Conservation (phyloP, 2,329 filamentous ascomycete genomes). For the Aspergillus ochraceoroseus region DNA sequence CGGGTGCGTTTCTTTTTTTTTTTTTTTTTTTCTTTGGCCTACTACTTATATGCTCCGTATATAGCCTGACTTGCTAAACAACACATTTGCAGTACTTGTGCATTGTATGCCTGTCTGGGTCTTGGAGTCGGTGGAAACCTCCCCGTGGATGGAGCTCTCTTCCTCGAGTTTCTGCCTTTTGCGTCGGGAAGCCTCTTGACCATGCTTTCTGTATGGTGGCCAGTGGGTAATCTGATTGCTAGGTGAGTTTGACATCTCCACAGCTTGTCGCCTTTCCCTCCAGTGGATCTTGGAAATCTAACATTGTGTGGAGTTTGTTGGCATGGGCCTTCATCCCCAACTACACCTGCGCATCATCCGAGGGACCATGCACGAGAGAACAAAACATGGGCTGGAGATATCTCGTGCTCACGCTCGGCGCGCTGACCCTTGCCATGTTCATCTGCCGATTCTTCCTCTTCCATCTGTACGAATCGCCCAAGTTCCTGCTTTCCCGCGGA, state of each 20-base stretch:
- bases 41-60: too few species aligned
- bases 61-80: too few species aligned
- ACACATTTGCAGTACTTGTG: constrained; percentile 49
- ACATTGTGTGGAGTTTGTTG: constrained; percentile 38
- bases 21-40: too few species aligned
- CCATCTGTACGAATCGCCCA: constrained; percentile 77
- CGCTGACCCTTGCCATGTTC: constrained; percentile 72
- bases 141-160: constrained; percentile 73
- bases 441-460: constrained; percentile 73
- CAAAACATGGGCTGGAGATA: constrained; percentile 71
- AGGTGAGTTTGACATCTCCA: constrained; percentile 24
- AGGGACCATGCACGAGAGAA: constrained; percentile 41
- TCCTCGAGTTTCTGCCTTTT: constrained; percentile 76
- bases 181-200: constrained; percentile 69
- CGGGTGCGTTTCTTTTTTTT: constrained; percentile 33
- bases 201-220: constrained; percentile 82
- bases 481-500: constrained; percentile 71
- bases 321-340: constrained; percentile 72
- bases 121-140: constrained; percentile 71
- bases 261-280: neutral
- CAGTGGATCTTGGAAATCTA: too few species aligned
- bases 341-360: constrained; percentile 50
- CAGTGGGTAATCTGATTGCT: constrained; percentile 70
- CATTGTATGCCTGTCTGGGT: constrained; percentile 58
- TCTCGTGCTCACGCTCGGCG: constrained; percentile 65